Conservation (phyloP, 257 asterid species). For the Nicotiana paniculata region DNA sequence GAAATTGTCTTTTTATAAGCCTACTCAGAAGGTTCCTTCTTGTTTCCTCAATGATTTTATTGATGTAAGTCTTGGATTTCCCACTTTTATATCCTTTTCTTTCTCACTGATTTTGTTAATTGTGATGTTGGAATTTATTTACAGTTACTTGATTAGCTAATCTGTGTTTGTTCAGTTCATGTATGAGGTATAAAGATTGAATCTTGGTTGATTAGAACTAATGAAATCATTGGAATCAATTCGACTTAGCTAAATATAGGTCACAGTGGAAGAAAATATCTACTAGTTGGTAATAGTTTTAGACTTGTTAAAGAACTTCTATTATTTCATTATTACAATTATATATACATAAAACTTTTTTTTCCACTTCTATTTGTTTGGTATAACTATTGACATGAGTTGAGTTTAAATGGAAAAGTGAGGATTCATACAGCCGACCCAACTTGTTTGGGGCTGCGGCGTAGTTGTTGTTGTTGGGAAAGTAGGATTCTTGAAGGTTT, state of each 20-base stretch:
- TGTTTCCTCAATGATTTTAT: constrained; percentile 68
- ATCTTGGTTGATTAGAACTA: not conserved
- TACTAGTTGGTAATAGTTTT: too few species aligned
- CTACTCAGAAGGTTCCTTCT: constrained; percentile 57
- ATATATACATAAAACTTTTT: too few species aligned
- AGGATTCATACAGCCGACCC: too few species aligned
- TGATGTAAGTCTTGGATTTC: constrained; percentile 41
- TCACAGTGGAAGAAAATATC: too few species aligned
- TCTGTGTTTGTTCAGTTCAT: not conserved
- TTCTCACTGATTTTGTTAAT: not conserved
- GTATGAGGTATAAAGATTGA: not conserved
- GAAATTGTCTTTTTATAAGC: constrained; percentile 52
- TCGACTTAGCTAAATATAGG: too few species aligned
- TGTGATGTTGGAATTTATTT: not conserved
- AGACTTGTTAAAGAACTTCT: too few species aligned
- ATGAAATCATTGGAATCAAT: too few species aligned
- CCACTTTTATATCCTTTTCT: not conserved
- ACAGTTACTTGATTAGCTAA: not conserved
- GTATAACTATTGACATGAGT: too few species aligned
- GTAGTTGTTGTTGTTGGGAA: not conserved
- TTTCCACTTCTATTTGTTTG: too few species aligned
- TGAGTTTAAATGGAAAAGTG: too few species aligned
- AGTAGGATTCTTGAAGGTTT: not conserved
- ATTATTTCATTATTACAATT: too few species aligned
- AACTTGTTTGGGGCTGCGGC: too few species aligned